A percentile compares a stretch with the other conserved stretches of the same genome.
Evolutionary conservation across 257 asterid genomes (phyloP).

Genomic region (Solanum pennellii): DNA sequence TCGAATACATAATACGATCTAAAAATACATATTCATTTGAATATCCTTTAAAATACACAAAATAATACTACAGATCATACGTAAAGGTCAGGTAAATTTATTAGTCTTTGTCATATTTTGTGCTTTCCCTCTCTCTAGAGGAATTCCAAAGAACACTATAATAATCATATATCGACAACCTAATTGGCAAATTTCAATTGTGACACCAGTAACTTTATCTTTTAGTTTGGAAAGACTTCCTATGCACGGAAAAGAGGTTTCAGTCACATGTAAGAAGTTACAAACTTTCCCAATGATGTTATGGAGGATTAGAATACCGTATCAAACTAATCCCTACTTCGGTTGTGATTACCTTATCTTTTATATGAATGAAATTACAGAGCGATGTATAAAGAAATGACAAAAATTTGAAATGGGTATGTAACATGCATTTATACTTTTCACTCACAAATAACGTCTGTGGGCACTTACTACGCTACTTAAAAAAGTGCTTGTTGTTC

Average conservation of each 20-base stretch:
- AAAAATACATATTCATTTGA: too few species aligned
- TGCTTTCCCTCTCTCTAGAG: too few species aligned
- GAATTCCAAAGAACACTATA: too few species aligned
- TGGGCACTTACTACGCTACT: too few species aligned
- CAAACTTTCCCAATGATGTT: neutral
- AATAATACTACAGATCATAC: too few species aligned
- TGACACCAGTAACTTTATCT: neutral
- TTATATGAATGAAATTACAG: neutral
- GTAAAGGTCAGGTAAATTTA: too few species aligned
- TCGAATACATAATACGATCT: too few species aligned
- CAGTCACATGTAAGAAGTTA: neutral
- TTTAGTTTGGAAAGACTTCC: neutral
- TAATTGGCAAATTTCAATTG: neutral
- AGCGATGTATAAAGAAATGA: neutral
- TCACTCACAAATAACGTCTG: too few species aligned
- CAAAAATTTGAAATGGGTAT: neutral
- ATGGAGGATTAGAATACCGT: neutral
- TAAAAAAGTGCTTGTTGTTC: too few species aligned
- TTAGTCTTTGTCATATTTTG: too few species aligned
- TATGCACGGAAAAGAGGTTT: neutral
- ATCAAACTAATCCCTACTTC: neutral
- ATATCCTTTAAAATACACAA: too few species aligned
- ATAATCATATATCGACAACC: too few species aligned
- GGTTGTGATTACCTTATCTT: neutral
- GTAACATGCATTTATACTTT: neutral